phyloP scores from a whole-genome alignment of 2,329 filamentous ascomycete species.

The Mycosphaerelloides madeirae region DNA sequence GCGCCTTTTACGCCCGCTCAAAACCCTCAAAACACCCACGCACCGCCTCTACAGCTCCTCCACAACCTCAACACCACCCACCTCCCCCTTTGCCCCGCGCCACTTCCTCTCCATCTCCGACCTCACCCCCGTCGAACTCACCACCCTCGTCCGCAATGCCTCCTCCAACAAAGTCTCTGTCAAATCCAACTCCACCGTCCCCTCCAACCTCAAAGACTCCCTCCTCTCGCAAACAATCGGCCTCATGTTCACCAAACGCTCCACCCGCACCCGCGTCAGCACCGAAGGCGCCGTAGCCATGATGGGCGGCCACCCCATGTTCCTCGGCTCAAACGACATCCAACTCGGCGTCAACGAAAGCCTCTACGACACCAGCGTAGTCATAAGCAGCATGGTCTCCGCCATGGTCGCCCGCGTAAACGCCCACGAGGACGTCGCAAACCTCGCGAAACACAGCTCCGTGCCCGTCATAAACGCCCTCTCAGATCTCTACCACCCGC shows the following conservation, averaged over 20 bases:
- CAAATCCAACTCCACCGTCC: conserved; percentile 57
- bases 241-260: conserved; percentile 95
- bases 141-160: conserved; percentile 77
- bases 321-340: conserved; percentile 91
- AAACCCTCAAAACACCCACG: conserved; percentile 11
- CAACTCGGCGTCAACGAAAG: conserved; percentile 96
- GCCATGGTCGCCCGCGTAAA: conserved; percentile 49
- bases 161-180: conserved; percentile 68
- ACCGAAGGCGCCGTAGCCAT: conserved; percentile 86
- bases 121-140: conserved; percentile 73
- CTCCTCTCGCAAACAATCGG: conserved; percentile 77
- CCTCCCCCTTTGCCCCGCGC: conserved; percentile 62
- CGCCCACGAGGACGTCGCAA: conserved; percentile 47
- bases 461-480: conserved; percentile 56
- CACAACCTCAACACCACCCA: conserved; percentile 33
- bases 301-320: conserved; percentile 93
- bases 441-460: conserved; percentile 44
- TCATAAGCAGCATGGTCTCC: conserved; percentile 72
- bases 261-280: conserved; percentile 86
- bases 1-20: conserved; percentile 22
- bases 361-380: conserved; percentile 82
- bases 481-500: conserved; percentile 85
- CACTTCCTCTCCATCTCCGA: conserved; percentile 92
- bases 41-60: conserved; percentile 25
- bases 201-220: conserved; percentile 57